Base-by-base conservation (phyloP, 2,329 filamentous ascomycete genomes). In the Raffaelea arxii region DNA sequence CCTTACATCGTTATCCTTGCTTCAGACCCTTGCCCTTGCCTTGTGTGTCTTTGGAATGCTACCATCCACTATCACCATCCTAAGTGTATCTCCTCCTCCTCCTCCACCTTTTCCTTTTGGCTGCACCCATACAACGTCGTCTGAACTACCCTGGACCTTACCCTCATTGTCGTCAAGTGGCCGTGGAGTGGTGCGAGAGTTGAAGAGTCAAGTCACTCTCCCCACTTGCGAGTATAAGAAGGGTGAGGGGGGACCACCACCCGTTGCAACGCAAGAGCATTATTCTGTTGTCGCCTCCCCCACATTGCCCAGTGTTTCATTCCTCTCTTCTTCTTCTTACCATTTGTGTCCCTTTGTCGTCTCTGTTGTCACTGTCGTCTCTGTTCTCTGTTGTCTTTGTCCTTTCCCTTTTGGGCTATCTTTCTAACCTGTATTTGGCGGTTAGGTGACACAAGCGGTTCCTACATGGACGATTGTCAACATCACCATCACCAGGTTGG, bases 381-480 rank as follows among this genome's bases (percentile, higher is more conserved):
- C 27, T 32, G 10, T 9, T 32, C 27, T 32, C 27, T 32, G 27
- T 16, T 32, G 9, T 16, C 27, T 16, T 36, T 18, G 7, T 36
- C 32, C 32, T 36, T 36, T 18, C 32, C 32, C 14, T n/a, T n/a
- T 36, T 36, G 32, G 14, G 14, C 19, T 18, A 36, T 16, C 9
- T n/a, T 36, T 36, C 32, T 36, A n/a, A 36, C 14, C 25, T 37
- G 37, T 46, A 4, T 41, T 12, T 36, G n/a, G 1, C 11, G 4
- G 25, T 38, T 39, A 54, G 52, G 32, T 23, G 49, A 48, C 21
- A 48, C 35, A 16, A 41, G 47, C 6, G 46, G 50, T 32, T 52
- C 50, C 2, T 52, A 44, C 35, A 46, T 27, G 6, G 48, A 48
- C 40, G 46, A 50, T 7, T 24, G 45, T 35, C 51, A 53, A 27